Evolutionary conservation across 331 rosid species (phyloP).

Genomic region (Rosa hybrid): DNA sequence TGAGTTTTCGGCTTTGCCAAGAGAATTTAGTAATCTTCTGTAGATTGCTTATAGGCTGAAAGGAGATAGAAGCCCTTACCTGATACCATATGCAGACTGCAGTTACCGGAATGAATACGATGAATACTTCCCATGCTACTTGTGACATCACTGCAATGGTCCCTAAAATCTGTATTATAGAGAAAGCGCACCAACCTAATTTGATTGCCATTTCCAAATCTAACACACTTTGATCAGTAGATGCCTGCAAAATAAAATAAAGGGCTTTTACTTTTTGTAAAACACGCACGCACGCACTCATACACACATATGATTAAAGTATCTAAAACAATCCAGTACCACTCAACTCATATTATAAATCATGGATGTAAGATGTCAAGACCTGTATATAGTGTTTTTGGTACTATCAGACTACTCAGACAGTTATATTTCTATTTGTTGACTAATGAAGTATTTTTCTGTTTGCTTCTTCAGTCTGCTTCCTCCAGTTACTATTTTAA

Average conservation of each 20-base stretch:
- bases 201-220: slow-evolving; percentile 76
- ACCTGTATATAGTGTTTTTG: too few species aligned
- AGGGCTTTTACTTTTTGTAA: background rate
- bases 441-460: too few species aligned
- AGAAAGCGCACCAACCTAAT: slow-evolving; percentile 91
- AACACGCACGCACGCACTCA: too few species aligned
- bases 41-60: slow-evolving; percentile 1
- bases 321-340: too few species aligned
- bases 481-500: too few species aligned
- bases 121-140: slow-evolving; percentile 93
- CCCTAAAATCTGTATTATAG: slow-evolving; percentile 74
- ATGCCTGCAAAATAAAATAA: slow-evolving; percentile 54
- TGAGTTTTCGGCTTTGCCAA: background rate
- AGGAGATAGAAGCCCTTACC: slow-evolving; percentile 34
- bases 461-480: too few species aligned
- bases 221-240: slow-evolving; percentile 86
- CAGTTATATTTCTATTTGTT: too few species aligned
- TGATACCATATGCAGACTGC: slow-evolving; percentile 92
- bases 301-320: too few species aligned
- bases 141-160: slow-evolving; percentile 95
- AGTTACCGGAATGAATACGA: slow-evolving; percentile 78
- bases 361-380: too few species aligned
- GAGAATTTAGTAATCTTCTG: background rate
- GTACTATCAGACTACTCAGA: too few species aligned
- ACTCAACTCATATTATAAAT: too few species aligned